Evolutionary conservation across 768 basidiomycete genomes (phyloP).

Genomic region (Clitopilus hobsonii): DNA sequence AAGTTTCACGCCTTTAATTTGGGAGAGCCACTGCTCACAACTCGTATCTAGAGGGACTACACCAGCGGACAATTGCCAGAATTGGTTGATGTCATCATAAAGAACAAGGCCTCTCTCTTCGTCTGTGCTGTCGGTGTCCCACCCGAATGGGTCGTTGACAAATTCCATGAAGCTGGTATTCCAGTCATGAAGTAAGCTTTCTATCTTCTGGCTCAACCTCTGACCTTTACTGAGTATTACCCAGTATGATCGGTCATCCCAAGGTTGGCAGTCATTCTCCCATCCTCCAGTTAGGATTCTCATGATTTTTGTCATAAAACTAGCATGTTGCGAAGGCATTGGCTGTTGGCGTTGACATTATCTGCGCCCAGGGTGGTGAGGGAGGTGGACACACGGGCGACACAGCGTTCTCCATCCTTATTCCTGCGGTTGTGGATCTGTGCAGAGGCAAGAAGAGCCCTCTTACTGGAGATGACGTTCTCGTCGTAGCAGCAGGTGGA

Average conservation of each 20-base stretch:
- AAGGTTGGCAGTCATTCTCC: constrained; percentile 41
- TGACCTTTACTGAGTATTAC: constrained; percentile 4
- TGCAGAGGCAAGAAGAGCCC: constrained; percentile 67
- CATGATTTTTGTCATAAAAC: neutral
- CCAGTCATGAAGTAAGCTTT: constrained; percentile 76
- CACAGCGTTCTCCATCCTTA: constrained; percentile 74
- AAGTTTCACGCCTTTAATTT: constrained; percentile 9
- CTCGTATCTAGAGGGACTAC: constrained; percentile 44
- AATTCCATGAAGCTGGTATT: constrained; percentile 73
- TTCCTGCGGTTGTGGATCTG: constrained; percentile 79
- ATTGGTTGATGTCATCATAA: constrained; percentile 75
- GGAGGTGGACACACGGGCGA: constrained; percentile 90
- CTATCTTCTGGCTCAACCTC: neutral
- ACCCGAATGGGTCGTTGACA: constrained; percentile 77
- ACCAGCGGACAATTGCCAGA: constrained; percentile 73
- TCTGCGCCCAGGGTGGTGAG: constrained; percentile 85
- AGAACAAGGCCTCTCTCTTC: constrained; percentile 68
- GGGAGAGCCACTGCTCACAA: neutral
- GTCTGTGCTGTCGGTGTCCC: constrained; percentile 86
- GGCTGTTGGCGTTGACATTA: constrained; percentile 83
- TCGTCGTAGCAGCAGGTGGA: constrained; percentile 83
- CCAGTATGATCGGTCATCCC: constrained; percentile 80
- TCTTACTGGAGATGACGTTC: constrained; percentile 69
- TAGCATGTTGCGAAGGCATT: constrained; percentile 75
- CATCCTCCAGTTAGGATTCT: neutral